Evolutionary conservation across 2,329 filamentous ascomycete genomes (phyloP), one percentile per base, ranked within the genome.

Genomic region (Coniella lustricola): DNA sequence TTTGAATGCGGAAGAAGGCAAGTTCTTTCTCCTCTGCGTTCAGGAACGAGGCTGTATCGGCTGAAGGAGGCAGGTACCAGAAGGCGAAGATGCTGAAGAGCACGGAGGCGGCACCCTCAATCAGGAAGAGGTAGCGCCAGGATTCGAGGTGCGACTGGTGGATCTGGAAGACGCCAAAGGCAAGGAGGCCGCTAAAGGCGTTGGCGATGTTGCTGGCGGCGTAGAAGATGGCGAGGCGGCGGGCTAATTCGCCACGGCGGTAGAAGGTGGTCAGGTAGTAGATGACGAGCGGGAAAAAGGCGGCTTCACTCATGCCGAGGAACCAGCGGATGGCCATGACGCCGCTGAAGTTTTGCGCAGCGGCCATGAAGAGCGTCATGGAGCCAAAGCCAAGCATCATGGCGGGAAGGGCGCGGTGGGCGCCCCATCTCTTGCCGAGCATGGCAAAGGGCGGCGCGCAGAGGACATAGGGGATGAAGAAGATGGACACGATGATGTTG

Each of bases 391-490:
- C 70, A 54, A 83, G 73, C 84, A 88, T 87, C 64, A 86, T 45
- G 37, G 63, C 44, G 0, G 83, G 82, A 8, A 89, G 67, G 9
- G 84, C 79, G 16, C 75, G 70, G 48, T 77, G 73, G 0, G 84
- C 79, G 0, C 82, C 82, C 58, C 74, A 84, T 52, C 77, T 81
- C 67, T 86, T 88, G 46, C 83, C 84, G 4, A 85, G 60, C 67
- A 88, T 82, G 44, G 68, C 66, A 14, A 87, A 64, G 2, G 81
- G 78, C 0, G 82, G 82, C 2, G 82, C 84, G 46, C 81, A 84
- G 3, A 89, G 60, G 32, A 87, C 84, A 60, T 85, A 88, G 0
- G 85, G 85, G 7, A 87, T 71, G 62, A 84, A 88, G 67, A 88
- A 88, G 49, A 87, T 81, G 44, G 74, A 76, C 32, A 88, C 64